Base-by-base conservation (phyloP, 2,329 filamentous ascomycete genomes). In the Cryphonectria nitschkei region DNA sequence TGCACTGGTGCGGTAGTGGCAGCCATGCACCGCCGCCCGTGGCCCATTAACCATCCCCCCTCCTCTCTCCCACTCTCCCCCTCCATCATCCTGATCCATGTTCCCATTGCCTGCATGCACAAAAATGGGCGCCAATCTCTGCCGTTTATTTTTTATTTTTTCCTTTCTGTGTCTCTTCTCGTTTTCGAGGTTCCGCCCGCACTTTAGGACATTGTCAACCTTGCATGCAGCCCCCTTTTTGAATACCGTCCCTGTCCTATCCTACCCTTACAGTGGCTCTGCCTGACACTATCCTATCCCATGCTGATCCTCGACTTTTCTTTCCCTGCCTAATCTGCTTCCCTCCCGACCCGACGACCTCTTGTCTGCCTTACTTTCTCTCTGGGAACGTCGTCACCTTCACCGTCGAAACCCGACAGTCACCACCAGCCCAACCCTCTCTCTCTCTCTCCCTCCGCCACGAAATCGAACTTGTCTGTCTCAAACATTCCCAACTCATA, bases 111-210 rank as follows among this genome's bases (percentile, higher is more conserved):
- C 37, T 62, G 58, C 61, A 65, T 65, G 62, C 62, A 50, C 41
- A 54, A 34, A 65, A 34, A 29, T 65, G 43, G 63, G 63, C 63
- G 43, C 63, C 29, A 65, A 65, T 54, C 43, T 56, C 64, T 66
- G 64, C 32, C 50, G 56, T 32, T 65, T 50, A 19, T 52, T 65
- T 52, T 65, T 37, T 54, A 6, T 7, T 34, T 39, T 65, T 37
- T 29, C 19, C 16, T 8, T 66, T 26, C 29, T 54, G 19, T 62
- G 60, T 39, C 22, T 62, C 60, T 62, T 39, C 34, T 62, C 34
- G 37, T 62, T 19, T 62, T 39, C 34, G 19, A 62, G 37, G 60
- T 62, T 26, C 26, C 54, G 54, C 54, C 54, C 54, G 54, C 54
- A 19, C 54, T 58, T 50, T n/a, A 50, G 54, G 54, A 58, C 54